Conservation (phyloP, 495 filamentous ascomycete genomes). For the Aspergillus kassunensis region DNA sequence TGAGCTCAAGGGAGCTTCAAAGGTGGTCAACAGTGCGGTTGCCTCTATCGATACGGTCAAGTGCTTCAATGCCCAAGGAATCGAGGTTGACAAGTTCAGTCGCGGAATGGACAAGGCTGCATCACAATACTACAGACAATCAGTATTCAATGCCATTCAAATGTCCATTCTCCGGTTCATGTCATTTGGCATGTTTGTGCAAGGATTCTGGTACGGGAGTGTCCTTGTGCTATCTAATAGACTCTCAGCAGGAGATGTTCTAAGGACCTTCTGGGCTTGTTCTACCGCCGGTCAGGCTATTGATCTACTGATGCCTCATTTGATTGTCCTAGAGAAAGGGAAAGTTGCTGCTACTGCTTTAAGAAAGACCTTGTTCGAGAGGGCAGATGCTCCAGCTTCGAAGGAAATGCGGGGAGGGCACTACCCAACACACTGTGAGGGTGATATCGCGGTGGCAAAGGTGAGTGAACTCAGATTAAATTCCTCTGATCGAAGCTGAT, state of each 20-base stretch:
- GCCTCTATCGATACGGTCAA: conserved; percentile 82
- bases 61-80: conserved; percentile 71
- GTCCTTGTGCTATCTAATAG: conserved; percentile 53
- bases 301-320: conserved; percentile 67
- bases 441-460: conserved; percentile 66
- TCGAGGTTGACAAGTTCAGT: conserved; percentile 64
- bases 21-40: conserved; percentile 64
- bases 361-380: conserved; percentile 34
- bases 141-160: conserved; percentile 62
- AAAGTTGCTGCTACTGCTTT: conserved; percentile 66
- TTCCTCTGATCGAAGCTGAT: neutral
- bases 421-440: conserved; percentile 45
- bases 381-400: conserved; percentile 18
- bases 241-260: conserved; percentile 61
- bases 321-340: conserved; percentile 74
- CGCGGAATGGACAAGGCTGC: conserved; percentile 56
- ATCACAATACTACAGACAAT: conserved; percentile 62
- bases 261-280: conserved; percentile 83
- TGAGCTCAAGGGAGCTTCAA: conserved; percentile 67
- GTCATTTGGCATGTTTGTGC: conserved; percentile 76
- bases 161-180: conserved; percentile 68
- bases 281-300: conserved; percentile 71
- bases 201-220: conserved; percentile 89
- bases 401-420: conserved; percentile 20
- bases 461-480: conserved; percentile 43